Conservation (phyloP, 139 green algal genomes). For the Spirogloea muscicola region DNA sequence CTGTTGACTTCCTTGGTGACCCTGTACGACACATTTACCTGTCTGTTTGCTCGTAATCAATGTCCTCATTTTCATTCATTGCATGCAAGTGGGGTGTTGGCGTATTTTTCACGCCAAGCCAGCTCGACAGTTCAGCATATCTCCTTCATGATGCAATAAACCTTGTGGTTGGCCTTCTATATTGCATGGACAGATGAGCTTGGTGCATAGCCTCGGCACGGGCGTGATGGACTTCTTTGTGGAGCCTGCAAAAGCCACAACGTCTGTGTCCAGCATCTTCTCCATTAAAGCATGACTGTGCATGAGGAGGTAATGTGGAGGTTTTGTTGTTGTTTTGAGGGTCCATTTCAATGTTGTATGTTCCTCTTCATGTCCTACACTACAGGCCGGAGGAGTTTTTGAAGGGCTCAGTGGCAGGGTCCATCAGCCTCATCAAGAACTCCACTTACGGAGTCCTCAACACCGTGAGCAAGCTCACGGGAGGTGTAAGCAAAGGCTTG, state of each 20-base stretch:
- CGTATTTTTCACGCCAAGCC: no score
- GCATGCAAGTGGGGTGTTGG: no score
- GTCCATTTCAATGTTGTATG: no score
- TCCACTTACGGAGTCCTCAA: slow-evolving; percentile 54
- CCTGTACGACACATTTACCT: slow-evolving; percentile 15
- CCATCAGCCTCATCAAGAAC: slow-evolving; percentile 55
- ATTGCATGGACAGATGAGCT: slow-evolving; percentile 37
- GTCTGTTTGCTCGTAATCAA: neutral
- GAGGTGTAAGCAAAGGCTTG: slow-evolving; percentile 50
- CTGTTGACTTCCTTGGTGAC: slow-evolving; percentile 51
- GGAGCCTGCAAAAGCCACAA: slow-evolving; percentile 55
- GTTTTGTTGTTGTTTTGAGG: no score
- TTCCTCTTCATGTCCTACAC: neutral
- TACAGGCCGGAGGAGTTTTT: slow-evolving; percentile 54
- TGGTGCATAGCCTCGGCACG: slow-evolving; percentile 46
- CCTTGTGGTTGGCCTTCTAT: no score
- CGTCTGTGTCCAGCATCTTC: neutral
- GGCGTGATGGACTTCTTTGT: slow-evolving; percentile 59
- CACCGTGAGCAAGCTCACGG: slow-evolving; percentile 52
- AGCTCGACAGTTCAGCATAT: no score
- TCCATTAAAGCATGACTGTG: no score
- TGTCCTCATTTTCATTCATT: neutral
- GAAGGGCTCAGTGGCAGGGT: slow-evolving; percentile 46
- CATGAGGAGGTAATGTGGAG: no score
- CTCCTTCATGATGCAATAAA: no score